phyloP scores from a whole-genome alignment of 331 rosid genomes.

The Rosa hybrid region DNA sequence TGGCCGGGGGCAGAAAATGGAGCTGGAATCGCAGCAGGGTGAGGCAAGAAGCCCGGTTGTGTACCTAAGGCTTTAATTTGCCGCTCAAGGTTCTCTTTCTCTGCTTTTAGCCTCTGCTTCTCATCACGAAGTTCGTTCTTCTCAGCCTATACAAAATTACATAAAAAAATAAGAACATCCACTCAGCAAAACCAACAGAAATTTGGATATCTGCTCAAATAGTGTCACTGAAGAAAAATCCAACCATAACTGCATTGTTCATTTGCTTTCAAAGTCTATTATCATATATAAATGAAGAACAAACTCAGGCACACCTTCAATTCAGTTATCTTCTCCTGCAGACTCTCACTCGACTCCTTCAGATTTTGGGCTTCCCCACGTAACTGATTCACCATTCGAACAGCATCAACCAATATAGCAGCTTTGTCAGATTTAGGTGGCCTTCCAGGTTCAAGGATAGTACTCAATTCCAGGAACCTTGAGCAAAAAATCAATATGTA shows the following conservation, averaged over 20 bases:
- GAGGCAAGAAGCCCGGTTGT: slow-evolving; percentile 70
- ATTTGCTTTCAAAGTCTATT: background rate
- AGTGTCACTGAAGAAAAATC: background rate
- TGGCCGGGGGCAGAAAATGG: slow-evolving; percentile 83
- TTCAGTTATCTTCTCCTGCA: slow-evolving; percentile 68
- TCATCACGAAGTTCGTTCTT: slow-evolving; percentile 93
- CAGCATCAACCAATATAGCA: slow-evolving; percentile 71
- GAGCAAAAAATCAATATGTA: slow-evolving; percentile 28
- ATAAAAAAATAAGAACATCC: background rate
- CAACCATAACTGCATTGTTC: background rate
- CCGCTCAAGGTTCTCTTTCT: slow-evolving; percentile 69
- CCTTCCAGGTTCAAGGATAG: slow-evolving; percentile 74
- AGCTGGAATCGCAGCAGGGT: slow-evolving; percentile 78
- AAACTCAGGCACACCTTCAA: slow-evolving; percentile 53
- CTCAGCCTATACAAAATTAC: slow-evolving; percentile 55
- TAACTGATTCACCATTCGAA: slow-evolving; percentile 55
- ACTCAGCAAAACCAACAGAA: slow-evolving; percentile 17
- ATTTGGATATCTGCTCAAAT: background rate
- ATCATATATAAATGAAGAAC: background rate
- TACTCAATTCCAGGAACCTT: slow-evolving; percentile 89
- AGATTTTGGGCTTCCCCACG: slow-evolving; percentile 63
- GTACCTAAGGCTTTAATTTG: slow-evolving; percentile 50
- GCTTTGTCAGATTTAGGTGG: slow-evolving; percentile 82
- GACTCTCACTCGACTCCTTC: slow-evolving; percentile 54
- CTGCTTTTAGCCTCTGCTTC: slow-evolving; percentile 83